Conservation (phyloP, 768 basidiomycete species). For the Fomitopsis pulvina region DNA sequence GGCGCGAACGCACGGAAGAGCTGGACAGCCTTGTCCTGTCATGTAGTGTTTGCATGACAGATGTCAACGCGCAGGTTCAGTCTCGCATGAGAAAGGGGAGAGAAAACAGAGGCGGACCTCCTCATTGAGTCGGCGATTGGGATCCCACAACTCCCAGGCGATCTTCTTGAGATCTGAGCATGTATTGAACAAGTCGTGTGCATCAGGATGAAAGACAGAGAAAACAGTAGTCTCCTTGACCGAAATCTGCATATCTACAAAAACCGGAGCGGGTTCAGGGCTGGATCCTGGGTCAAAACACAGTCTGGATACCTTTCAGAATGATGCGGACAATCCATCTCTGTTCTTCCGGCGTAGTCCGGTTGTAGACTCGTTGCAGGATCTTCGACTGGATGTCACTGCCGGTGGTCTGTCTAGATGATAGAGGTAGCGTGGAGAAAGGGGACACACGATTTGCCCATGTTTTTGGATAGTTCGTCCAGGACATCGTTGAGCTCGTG, state of each 20-base stretch:
- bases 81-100: not conserved
- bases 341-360: conserved; percentile 81
- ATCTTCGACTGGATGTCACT: conserved; percentile 75
- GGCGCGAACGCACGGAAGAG: conserved; percentile 87
- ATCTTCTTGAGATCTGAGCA: conserved; percentile 96
- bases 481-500: conserved; percentile 78
- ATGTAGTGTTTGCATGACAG: not conserved
- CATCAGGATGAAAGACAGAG: conserved; percentile 88
- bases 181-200: conserved; percentile 90
- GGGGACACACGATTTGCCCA: conserved; percentile 62
- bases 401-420: conserved; percentile 9
- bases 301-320: conserved; percentile 62
- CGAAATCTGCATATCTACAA: conserved; percentile 80
- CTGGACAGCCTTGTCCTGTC: conserved; percentile 76
- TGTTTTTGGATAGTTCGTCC: conserved; percentile 66
- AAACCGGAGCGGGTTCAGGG: not conserved
- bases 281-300: no score
- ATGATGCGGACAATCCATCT: conserved; percentile 96
- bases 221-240: conserved; percentile 94
- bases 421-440: not conserved
- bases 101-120: conserved; percentile 32
- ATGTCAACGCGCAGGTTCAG: not conserved
- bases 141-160: conserved; percentile 82
- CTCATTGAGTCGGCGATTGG: conserved; percentile 53
- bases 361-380: conserved; percentile 70